A percentile compares a stretch with the other conserved stretches of the same genome.
phyloP scores from a whole-genome alignment of 768 basidiomycete species.

The Serendipita indica region DNA sequence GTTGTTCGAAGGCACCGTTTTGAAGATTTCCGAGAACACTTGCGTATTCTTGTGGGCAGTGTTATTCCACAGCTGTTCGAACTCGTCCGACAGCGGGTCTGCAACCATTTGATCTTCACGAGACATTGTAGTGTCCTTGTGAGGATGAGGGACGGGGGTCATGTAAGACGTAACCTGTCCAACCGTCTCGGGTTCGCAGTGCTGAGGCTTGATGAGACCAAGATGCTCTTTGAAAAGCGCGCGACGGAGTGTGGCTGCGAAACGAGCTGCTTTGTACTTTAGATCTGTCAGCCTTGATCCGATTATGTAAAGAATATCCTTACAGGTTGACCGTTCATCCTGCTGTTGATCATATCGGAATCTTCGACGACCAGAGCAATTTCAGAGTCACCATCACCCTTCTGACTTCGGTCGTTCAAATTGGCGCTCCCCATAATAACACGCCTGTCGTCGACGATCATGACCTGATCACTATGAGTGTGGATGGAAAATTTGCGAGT shows the following conservation, averaged over 20 bases:
- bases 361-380: conserved; percentile 90
- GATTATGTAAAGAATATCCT: neutral
- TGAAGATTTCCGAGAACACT: conserved; percentile 75
- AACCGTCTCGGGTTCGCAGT: conserved; percentile 27
- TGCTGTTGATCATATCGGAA: conserved; percentile 51
- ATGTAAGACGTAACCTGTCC: conserved; percentile 43
- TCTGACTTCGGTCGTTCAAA: conserved; percentile 76
- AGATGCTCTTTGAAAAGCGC: conserved; percentile 79
- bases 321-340: conserved; percentile 57
- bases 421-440: conserved; percentile 83
- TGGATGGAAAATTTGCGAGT: neutral
- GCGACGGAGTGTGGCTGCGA: conserved; percentile 72
- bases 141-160: conserved; percentile 60
- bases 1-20: conserved; percentile 71
- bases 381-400: conserved; percentile 89
- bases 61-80: conserved; percentile 42
- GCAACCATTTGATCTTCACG: conserved; percentile 52
- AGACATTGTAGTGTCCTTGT: conserved; percentile 46
- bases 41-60: conserved; percentile 72
- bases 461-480: conserved; percentile 31
- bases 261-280: conserved; percentile 51
- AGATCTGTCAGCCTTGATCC: neutral
- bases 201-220: conserved; percentile 69
- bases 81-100: conserved; percentile 59
- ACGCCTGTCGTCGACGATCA: conserved; percentile 85